Evolutionary conservation across 202 grass and related monocot genomes (phyloP).

Genomic region (Elaeis oleifera): DNA sequence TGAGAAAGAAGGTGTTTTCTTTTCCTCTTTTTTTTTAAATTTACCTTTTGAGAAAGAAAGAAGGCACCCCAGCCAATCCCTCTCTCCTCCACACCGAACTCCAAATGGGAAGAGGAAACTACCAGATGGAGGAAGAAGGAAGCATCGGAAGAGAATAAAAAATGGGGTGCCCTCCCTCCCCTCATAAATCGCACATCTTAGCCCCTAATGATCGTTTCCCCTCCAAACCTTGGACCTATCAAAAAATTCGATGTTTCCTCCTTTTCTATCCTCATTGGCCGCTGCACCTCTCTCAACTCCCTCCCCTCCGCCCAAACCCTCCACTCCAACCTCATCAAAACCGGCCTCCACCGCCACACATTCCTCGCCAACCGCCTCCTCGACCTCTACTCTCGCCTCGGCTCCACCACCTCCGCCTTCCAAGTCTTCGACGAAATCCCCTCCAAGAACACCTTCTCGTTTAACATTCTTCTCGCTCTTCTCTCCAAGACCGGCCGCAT

Average conservation of each 20-base stretch:
- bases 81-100: too few relatives aligned
- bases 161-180: background rate
- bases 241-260: slow-evolving; percentile 22
- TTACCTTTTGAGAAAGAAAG: too few relatives aligned
- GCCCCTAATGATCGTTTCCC: slow-evolving; percentile 19
- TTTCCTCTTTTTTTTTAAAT: too few relatives aligned
- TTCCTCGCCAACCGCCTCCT: slow-evolving; percentile 60
- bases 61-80: too few relatives aligned
- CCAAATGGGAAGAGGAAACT: too few relatives aligned
- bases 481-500: slow-evolving; percentile 22
- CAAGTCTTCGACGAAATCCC: slow-evolving; percentile 32
- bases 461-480: slow-evolving; percentile 46
- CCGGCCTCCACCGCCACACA: slow-evolving; percentile 34
- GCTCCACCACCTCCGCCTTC: slow-evolving; percentile 22
- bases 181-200: background rate
- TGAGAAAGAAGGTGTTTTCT: too few relatives aligned
- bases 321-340: slow-evolving; percentile 55
- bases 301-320: slow-evolving; percentile 28
- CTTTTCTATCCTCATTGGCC: slow-evolving; percentile 32
- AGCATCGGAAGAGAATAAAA: too few relatives aligned
- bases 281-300: slow-evolving; percentile 29
- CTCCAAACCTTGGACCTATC: slow-evolving; percentile 1
- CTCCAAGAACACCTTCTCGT: slow-evolving; percentile 45
- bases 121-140: too few relatives aligned
- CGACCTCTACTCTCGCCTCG: slow-evolving; percentile 52